A percentile compares a stretch with the other conserved stretches of the same genome.
Evolutionary conservation across 1,284 basidiomycete genomes (phyloP).

Genomic region (Ganoderma boninense): DNA sequence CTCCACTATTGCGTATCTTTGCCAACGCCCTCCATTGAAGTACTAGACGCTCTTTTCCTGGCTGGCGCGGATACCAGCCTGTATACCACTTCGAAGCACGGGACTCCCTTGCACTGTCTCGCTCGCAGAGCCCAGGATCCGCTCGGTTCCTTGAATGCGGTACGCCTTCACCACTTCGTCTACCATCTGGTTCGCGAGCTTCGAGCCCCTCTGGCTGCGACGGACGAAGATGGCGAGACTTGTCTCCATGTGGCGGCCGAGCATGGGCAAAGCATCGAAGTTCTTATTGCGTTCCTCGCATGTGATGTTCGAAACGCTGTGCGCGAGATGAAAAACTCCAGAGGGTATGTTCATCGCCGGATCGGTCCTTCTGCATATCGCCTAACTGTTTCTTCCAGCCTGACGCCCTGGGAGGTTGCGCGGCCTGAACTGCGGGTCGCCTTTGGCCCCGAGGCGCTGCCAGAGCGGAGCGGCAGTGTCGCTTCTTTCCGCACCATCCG

Average conservation of each 20-base stretch:
- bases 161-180: constrained; percentile 62
- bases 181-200: constrained; percentile 73
- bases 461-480: constrained; percentile 57
- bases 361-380: neutral
- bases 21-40: constrained; percentile 60
- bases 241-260: constrained; percentile 96
- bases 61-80: constrained; percentile 77
- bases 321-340: constrained; percentile 67
- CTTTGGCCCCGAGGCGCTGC: constrained; percentile 60
- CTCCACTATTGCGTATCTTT: constrained; percentile 73
- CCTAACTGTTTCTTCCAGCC: constrained; percentile 45
- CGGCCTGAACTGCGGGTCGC: constrained; percentile 66
- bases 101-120: constrained; percentile 75
- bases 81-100: constrained; percentile 70
- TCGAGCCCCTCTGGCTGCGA: constrained; percentile 67
- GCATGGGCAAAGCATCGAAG: constrained; percentile 76
- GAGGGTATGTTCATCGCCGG: constrained; percentile 58
- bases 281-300: constrained; percentile 68
- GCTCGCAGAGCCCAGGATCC: constrained; percentile 58
- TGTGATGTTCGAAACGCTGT: constrained; percentile 64
- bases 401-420: constrained; percentile 73
- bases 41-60: constrained; percentile 73
- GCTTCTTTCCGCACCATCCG: constrained; percentile 66
- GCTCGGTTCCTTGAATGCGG: constrained; percentile 45
- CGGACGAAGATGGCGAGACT: constrained; percentile 87